A percentile compares a stretch with the other conserved stretches of the same genome.
Evolutionary conservation across 352 stramenopile species (phyloP).

Genomic region (Phytopythium mirpurense): DNA sequence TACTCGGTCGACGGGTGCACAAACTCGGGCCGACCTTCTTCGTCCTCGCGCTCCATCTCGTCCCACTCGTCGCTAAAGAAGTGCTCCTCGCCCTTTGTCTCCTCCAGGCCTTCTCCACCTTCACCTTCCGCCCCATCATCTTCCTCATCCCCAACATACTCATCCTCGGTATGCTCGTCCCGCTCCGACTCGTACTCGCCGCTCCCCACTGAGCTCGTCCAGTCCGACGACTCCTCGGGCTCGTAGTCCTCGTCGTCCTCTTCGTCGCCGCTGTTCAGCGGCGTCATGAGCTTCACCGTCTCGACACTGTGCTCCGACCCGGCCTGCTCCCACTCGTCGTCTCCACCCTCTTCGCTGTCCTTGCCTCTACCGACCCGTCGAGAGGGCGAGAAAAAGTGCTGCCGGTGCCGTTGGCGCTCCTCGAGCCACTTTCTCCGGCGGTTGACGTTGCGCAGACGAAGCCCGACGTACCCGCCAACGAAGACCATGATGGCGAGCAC

Average conservation of each 20-base stretch:
- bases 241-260: constrained; percentile 14
- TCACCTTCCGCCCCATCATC: constrained; percentile 7
- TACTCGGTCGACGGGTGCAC: constrained; percentile 1
- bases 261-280: constrained; percentile 17
- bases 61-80: constrained; percentile 7
- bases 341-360: background rate
- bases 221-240: constrained; percentile 7
- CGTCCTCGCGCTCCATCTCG: constrained; percentile 1
- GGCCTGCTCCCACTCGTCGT: constrained; percentile 17
- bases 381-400: constrained; percentile 1
- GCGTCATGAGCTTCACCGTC: constrained; percentile 41
- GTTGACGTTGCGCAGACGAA: constrained; percentile 41
- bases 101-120: constrained; percentile 6
- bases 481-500: constrained; percentile 33
- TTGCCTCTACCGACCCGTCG: background rate
- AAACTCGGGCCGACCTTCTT: background rate
- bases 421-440: constrained; percentile 48
- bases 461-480: constrained; percentile 36
- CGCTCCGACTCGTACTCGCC: constrained; percentile 1
- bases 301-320: constrained; percentile 22
- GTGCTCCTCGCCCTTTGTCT: constrained; percentile 1
- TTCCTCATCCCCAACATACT: background rate
- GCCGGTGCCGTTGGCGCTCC: constrained; percentile 15
- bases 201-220: background rate
- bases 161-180: background rate